Evolutionary conservation across 192 early-diverging fungal genomes (phyloP), one percentile per base, ranked within the genome.

Genomic region (Spinellus fusiger): DNA sequence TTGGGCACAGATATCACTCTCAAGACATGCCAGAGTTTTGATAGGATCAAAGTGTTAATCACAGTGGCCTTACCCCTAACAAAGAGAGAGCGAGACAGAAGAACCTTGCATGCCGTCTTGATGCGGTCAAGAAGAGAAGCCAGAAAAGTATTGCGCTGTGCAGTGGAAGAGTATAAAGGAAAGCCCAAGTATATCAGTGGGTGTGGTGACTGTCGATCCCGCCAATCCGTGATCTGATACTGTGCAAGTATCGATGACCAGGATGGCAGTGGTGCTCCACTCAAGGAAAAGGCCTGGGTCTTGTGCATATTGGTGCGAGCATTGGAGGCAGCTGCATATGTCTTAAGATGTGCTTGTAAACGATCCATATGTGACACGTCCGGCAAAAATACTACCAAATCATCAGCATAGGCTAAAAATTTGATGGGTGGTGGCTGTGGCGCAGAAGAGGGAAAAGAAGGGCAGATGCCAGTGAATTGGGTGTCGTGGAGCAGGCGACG

Each of bases 221-320:
- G 53, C 53, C 54, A 64, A 13, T 44, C 40, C 23, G 22, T 5
- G 20, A 59, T 20, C 37, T 23, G 10, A 23, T 32, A 20, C 5
- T 9, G 5, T 12, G 5, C 20, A 1, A 31, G 34, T 33, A 10
- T n/a, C 6, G 12, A 6, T 18, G 16, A 28, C 53, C 53, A 64
- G 10, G 3, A 15, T 15, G 35, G 12, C 1, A 1, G 18, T 8
- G 48, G 29, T 12, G 20, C 16, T 0, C 56, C 65, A 6, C 34
- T 44, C 5, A 66, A 27, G 3, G 66, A 64, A 44, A 73, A 59
- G 3, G 53, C 49, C 0, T 49, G 31, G 6, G 66, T 73, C 31
- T 73, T 73, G 8, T 37, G 13, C 5, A 64, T 8, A 34, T 73
- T 68, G n/a, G 68, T 37, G 22, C 51, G 58, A 5, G 62, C 65